phyloP scores from a whole-genome alignment of 2,329 filamentous ascomycete genomes.

The Colletotrichum agaves region DNA sequence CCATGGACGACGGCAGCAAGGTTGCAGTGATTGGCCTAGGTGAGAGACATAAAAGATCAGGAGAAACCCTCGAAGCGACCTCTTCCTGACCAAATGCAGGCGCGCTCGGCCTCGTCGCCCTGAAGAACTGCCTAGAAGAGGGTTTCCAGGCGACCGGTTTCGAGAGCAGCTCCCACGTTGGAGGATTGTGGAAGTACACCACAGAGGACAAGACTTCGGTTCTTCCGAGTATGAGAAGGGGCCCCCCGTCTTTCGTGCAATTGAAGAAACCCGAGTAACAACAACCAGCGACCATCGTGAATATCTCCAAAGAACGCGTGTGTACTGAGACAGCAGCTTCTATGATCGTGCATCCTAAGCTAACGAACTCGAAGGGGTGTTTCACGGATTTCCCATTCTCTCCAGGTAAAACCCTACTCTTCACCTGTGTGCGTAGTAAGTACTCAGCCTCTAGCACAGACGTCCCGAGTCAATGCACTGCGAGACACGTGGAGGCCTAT shows the following conservation, averaged over 20 bases:
- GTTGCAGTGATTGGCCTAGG: conserved; percentile 46
- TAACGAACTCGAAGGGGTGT: conserved; percentile 42
- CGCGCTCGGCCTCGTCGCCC: conserved; percentile 50
- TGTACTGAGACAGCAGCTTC: background rate
- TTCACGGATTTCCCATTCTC: conserved; percentile 51
- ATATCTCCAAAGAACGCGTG: conserved; percentile 48
- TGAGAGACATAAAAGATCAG: conserved; percentile 29
- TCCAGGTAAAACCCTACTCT: background rate
- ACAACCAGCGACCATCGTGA: conserved; percentile 43
- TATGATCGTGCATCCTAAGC: background rate
- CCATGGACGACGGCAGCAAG: background rate
- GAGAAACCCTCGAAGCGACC: background rate
- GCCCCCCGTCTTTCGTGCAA: background rate
- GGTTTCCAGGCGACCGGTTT: conserved; percentile 57
- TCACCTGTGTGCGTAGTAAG: background rate
- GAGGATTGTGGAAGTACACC: conserved; percentile 56
- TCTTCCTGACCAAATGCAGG: conserved; percentile 40
- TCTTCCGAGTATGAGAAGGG: conserved; percentile 43
- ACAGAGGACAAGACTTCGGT: conserved; percentile 50
- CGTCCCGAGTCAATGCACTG: conserved; percentile 41
- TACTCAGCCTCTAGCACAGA: conserved; percentile 25
- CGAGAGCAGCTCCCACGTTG: conserved; percentile 52
- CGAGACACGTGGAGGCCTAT: conserved; percentile 45
- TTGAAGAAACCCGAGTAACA: background rate
- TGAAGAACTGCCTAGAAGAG: conserved; percentile 57